These are phyloP conservation scores for Aspergillus pseudoglaucus DNA, from an alignment of 2,329 filamentous ascomycete species.

Conservation along the genomic window DNA sequence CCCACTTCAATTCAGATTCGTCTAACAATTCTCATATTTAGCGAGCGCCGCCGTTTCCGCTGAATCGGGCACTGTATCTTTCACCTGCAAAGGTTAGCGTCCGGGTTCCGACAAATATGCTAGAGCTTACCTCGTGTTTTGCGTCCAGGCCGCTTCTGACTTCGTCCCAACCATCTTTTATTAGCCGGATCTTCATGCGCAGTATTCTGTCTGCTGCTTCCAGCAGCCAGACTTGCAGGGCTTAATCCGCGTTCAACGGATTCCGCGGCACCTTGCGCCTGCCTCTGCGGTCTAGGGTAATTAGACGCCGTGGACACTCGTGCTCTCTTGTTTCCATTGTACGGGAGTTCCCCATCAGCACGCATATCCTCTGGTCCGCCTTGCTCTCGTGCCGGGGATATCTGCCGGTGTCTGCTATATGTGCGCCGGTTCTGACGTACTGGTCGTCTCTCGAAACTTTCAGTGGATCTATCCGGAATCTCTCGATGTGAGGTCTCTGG, in stretches of 20 bases:
- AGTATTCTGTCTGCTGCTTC: conserved; percentile 17
- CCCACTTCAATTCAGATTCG: not conserved
- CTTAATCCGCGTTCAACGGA: conserved; percentile 21
- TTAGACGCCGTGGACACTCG: conserved; percentile 4
- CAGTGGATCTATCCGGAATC: not conserved
- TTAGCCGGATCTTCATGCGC: conserved; percentile 5
- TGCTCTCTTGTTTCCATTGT: conserved; percentile 9
- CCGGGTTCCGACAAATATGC: not conserved
- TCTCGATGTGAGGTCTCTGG: not conserved
- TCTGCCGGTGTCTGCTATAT: conserved; percentile 12
- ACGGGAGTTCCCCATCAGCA: not conserved
- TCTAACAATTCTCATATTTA: not conserved
- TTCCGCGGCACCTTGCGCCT: conserved; percentile 13
- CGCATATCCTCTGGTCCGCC: not conserved
- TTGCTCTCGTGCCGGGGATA: not conserved
- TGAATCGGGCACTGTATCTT: conserved; percentile 27
- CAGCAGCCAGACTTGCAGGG: conserved; percentile 24
- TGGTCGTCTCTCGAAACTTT: conserved; percentile 1
- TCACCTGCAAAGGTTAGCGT: conserved; percentile 20
- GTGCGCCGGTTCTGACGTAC: conserved; percentile 11
- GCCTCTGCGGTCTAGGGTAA: conserved; percentile 5
- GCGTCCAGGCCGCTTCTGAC: conserved; percentile 13
- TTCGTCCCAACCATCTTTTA: conserved; percentile 6
- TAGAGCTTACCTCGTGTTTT: conserved; percentile 22
- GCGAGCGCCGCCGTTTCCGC: not conserved